phyloP scores from a whole-genome alignment of 2,329 filamentous ascomycete genomes.

The Venturia nashicola region DNA sequence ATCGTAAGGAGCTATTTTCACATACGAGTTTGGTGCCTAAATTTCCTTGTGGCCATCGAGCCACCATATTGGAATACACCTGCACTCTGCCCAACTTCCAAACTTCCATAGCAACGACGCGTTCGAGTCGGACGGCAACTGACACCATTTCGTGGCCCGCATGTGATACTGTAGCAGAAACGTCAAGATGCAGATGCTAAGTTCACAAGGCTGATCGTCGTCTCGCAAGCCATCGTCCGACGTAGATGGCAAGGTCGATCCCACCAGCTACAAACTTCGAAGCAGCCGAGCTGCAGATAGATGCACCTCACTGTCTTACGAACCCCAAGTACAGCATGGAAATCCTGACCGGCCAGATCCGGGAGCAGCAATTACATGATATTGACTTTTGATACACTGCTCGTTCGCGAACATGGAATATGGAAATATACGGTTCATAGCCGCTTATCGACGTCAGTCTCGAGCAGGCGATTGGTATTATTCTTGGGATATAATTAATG shows the following conservation, averaged over 20 bases:
- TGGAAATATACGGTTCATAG: background rate
- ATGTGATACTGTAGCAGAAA: slow-evolving; percentile 5
- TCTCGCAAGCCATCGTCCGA: background rate
- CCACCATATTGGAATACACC: background rate
- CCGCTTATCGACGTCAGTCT: background rate
- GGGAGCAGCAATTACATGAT: background rate
- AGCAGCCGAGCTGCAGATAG: background rate
- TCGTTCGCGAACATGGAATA: background rate
- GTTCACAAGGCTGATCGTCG: background rate
- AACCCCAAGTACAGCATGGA: slow-evolving; percentile 2
- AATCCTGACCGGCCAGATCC: background rate
- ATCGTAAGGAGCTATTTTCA: background rate
- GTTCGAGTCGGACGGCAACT: background rate
- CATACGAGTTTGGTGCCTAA: background rate
- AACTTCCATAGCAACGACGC: background rate
- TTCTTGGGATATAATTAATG: background rate
- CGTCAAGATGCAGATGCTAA: background rate
- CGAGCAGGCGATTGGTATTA: background rate
- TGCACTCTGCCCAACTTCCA: background rate
- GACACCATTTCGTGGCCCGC: background rate
- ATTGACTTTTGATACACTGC: background rate
- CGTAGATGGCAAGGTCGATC: background rate
- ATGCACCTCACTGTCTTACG: background rate
- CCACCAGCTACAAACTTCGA: background rate
- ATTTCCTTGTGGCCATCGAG: background rate